Conservation (phyloP, 352 stramenopile species). For the Hyaloperonospora arabidopsidis region DNA sequence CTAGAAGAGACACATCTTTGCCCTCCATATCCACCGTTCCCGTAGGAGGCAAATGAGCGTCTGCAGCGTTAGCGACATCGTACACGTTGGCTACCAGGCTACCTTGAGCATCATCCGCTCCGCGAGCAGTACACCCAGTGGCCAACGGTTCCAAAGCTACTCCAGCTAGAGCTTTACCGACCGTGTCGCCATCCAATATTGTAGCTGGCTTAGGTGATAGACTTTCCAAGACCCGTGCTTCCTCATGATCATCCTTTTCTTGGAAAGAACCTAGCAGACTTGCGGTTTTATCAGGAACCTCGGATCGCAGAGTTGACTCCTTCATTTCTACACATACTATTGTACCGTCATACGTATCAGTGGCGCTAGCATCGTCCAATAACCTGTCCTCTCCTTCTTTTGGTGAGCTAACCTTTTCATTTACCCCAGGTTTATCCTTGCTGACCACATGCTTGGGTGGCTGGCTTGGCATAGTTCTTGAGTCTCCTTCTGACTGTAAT, state of each 20-base stretch:
- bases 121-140: not conserved
- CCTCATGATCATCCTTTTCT: slow-evolving; percentile 4
- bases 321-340: slow-evolving; percentile 1
- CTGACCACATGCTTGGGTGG: slow-evolving; percentile 30
- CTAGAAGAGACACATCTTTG: slow-evolving; percentile 19
- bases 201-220: not conserved
- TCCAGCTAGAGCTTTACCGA: not conserved
- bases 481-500: slow-evolving; percentile 1
- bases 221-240: not conserved
- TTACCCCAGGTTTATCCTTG: slow-evolving; percentile 17
- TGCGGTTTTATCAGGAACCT: slow-evolving; percentile 6
- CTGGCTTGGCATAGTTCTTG: slow-evolving; percentile 6
- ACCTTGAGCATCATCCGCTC: not conserved
- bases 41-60: slow-evolving; percentile 27
- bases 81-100: not conserved
- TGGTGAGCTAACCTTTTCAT: slow-evolving; percentile 1
- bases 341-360: not conserved
- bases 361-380: not conserved
- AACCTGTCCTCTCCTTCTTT: not conserved
- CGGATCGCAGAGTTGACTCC: slow-evolving; percentile 12
- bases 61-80: slow-evolving; percentile 8
- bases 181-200: not conserved
- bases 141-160: not conserved
- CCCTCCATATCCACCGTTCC: slow-evolving; percentile 31
- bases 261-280: not conserved